phyloP scores from a whole-genome alignment of 805 yeast genomes.

The Candida yuanshanica region DNA sequence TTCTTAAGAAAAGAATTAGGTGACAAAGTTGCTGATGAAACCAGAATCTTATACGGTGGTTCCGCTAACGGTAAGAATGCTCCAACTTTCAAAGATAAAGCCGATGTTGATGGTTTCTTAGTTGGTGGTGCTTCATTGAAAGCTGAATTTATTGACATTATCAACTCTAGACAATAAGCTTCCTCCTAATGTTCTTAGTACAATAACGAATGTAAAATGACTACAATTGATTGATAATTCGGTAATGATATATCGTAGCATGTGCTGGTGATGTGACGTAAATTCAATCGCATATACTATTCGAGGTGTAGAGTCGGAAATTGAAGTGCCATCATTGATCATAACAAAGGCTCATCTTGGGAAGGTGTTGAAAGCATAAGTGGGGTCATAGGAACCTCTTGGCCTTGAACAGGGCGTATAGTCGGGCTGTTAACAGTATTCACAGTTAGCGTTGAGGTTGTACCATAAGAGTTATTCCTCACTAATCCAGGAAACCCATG shows the following conservation, averaged over 20 bases:
- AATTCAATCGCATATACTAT: too few relatives aligned
- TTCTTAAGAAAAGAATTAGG: conserved; percentile 77
- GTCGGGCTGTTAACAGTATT: conserved; percentile 12
- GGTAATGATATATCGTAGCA: too few relatives aligned
- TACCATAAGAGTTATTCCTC: conserved; percentile 14
- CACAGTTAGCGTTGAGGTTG: conserved; percentile 1
- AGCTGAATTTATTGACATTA: conserved; percentile 94
- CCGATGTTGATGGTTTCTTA: conserved; percentile 95
- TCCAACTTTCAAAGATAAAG: conserved; percentile 81
- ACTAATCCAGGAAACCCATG: conserved; percentile 11
- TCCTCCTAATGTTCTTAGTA: not conserved
- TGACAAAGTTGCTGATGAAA: conserved; percentile 64
- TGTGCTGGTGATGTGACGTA: too few relatives aligned
- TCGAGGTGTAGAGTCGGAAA: too few relatives aligned
- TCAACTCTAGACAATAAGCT: conserved; percentile 76
- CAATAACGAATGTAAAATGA: not conserved
- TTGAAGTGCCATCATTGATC: too few relatives aligned
- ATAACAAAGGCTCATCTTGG: not conserved
- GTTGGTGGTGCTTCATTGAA: conserved; percentile 99
- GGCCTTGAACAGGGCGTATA: conserved; percentile 13
- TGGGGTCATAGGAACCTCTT: conserved; percentile 23
- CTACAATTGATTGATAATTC: not conserved
- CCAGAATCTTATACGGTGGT: conserved; percentile 97
- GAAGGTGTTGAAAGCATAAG: conserved; percentile 11
- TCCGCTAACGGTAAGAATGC: conserved; percentile 96